phyloP scores from a whole-genome alignment of 345 rosid genomes.

The Hirschfeldia incana region DNA sequence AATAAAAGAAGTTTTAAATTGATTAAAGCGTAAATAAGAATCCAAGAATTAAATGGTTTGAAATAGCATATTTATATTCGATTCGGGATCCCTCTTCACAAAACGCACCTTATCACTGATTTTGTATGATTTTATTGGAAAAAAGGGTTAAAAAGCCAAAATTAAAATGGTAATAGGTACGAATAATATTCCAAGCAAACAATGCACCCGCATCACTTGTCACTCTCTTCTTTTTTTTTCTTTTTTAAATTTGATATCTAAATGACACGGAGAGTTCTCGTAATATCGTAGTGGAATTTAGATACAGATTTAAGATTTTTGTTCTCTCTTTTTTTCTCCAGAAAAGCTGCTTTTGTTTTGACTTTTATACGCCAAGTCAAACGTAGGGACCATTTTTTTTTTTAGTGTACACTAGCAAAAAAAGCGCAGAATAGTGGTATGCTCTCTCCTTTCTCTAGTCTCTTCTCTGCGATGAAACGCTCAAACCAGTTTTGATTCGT shows the following conservation, averaged over 20 bases:
- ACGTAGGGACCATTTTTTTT: slow-evolving; percentile 41
- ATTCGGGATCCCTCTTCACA: background rate
- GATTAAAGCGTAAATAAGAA: background rate
- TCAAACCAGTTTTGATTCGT: slow-evolving; percentile 7
- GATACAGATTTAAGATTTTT: slow-evolving; percentile 11
- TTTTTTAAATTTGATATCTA: background rate
- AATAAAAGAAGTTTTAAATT: background rate
- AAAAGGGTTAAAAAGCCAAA: background rate
- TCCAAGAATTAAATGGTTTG: background rate
- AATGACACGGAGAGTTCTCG: slow-evolving; percentile 7
- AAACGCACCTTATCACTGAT: background rate
- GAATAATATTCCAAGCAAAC: slow-evolving; percentile 31
- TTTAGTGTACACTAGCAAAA: slow-evolving; percentile 10
- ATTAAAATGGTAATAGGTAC: slow-evolving; percentile 21
- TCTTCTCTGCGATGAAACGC: slow-evolving; percentile 14
- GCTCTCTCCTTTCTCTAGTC: background rate
- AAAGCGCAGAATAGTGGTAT: slow-evolving; percentile 14
- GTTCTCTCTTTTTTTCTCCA: background rate
- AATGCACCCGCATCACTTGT: slow-evolving; percentile 32
- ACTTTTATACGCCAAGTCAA: slow-evolving; percentile 60
- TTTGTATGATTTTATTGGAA: slow-evolving; percentile 2
- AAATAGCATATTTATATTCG: background rate
- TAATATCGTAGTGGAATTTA: slow-evolving; percentile 32
- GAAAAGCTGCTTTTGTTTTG: slow-evolving; percentile 52
- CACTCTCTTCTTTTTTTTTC: slow-evolving; percentile 20